These are phyloP conservation scores for Lactarius hatsudake DNA, from an alignment of 768 basidiomycete genomes.

Conservation along the genomic window DNA sequence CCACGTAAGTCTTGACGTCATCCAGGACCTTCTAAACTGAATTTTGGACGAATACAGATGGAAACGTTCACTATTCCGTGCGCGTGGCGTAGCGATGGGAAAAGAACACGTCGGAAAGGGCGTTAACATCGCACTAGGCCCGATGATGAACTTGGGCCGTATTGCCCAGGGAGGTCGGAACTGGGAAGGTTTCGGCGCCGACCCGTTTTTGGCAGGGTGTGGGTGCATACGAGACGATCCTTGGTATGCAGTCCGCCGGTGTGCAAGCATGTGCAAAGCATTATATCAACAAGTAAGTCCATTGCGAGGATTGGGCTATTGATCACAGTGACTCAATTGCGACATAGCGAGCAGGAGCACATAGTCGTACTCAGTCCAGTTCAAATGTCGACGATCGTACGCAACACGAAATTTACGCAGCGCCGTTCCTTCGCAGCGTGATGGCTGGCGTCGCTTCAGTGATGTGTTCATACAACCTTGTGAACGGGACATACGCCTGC, in stretches of 20 bases:
- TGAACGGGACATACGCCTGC: constrained; percentile 74
- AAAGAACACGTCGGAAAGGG: constrained; percentile 82
- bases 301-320: background rate
- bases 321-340: background rate
- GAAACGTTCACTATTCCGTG: constrained; percentile 75
- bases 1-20: constrained; percentile 52
- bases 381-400: constrained; percentile 81
- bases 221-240: constrained; percentile 72
- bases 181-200: constrained; percentile 95
- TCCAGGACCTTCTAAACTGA: background rate
- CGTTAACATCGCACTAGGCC: constrained; percentile 70
- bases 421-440: constrained; percentile 66
- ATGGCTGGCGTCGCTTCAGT: constrained; percentile 71
- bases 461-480: constrained; percentile 75
- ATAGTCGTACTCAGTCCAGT: constrained; percentile 48
- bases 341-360: constrained; percentile 63
- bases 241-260: constrained; percentile 75
- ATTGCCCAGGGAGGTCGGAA: constrained; percentile 79
- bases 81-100: constrained; percentile 77
- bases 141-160: constrained; percentile 88
- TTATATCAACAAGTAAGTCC: constrained; percentile 61
- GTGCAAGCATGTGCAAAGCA: constrained; percentile 90
- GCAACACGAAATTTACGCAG: constrained; percentile 69
- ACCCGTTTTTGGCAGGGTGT: constrained; percentile 87
- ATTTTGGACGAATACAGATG: constrained; percentile 42